These are phyloP conservation scores for Neckera pumila DNA, from an alignment of 225 moss, liverwort and hornwort species.

Conservation along the genomic window DNA sequence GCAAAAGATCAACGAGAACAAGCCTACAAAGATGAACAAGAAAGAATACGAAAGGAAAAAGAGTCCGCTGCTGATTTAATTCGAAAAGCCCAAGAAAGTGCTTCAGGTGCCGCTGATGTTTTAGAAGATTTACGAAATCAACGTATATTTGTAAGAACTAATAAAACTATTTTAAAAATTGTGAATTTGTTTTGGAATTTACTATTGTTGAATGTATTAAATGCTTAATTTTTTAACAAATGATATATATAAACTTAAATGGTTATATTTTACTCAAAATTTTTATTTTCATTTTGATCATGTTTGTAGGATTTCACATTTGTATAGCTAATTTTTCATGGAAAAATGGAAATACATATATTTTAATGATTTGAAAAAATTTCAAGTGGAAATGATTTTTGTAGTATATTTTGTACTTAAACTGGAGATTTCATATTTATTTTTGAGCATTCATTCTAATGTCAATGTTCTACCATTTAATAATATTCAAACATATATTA, in stretches of 20 bases:
- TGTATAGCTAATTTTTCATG: too few relatives aligned
- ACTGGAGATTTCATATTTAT: not conserved
- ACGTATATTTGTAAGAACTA: slow-evolving; percentile 22
- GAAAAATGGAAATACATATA: too few relatives aligned
- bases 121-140: slow-evolving; percentile 77
- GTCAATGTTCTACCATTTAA: not conserved
- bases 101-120: slow-evolving; percentile 32
- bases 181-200: not conserved
- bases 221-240: not conserved
- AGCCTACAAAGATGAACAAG: slow-evolving; percentile 51
- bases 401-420: not conserved
- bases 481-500: not conserved
- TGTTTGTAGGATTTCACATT: too few relatives aligned
- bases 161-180: too few relatives aligned
- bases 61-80: slow-evolving; percentile 37
- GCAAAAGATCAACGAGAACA: slow-evolving; percentile 63
- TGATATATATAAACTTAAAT: not conserved
- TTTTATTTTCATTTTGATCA: not conserved
- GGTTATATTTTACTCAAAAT: not conserved
- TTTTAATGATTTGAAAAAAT: not conserved
- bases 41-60: slow-evolving; percentile 56
- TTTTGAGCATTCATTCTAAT: not conserved
- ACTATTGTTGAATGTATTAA: too few relatives aligned
- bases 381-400: not conserved
- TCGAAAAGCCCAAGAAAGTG: slow-evolving; percentile 66